Percentiles rank a stretch among this genome's conserved stretches.
Evolutionary conservation across 2,329 filamentous ascomycete genomes (phyloP).

Genomic region (Neofusicoccum cordaticola): DNA sequence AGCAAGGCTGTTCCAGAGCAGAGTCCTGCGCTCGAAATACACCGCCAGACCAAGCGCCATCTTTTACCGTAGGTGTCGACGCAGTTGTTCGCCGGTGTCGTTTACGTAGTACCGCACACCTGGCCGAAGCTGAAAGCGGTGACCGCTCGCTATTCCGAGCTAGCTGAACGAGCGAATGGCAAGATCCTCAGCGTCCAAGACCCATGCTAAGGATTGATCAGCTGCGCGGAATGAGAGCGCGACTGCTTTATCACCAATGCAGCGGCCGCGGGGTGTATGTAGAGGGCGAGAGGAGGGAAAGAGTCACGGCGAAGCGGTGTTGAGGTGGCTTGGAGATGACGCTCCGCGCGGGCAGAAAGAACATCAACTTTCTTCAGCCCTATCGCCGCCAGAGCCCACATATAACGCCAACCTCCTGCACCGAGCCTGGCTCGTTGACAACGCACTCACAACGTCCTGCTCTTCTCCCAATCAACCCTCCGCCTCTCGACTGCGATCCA

Average conservation of each 20-base stretch:
- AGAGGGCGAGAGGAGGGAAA: not conserved
- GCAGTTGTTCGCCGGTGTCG: not conserved
- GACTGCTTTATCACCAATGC: not conserved
- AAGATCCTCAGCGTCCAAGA: not conserved
- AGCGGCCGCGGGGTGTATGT: not conserved
- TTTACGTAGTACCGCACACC: not conserved
- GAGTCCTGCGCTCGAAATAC: constrained; percentile 13
- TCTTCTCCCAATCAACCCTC: not conserved
- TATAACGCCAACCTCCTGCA: not conserved
- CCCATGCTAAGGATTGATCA: not conserved
- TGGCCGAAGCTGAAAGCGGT: constrained; percentile 12
- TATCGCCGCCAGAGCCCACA: not conserved
- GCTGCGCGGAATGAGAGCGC: constrained; percentile 1
- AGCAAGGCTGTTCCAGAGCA: not conserved
- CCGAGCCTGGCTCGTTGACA: not conserved
- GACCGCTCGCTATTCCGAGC: not conserved
- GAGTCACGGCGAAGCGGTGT: constrained; percentile 7
- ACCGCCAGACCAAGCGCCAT: constrained; percentile 12
- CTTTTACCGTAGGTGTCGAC: not conserved
- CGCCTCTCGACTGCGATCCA: not conserved
- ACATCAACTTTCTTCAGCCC: constrained; percentile 15
- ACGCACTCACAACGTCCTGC: not conserved
- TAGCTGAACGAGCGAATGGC: not conserved
- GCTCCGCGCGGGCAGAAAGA: not conserved
- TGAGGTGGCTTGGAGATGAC: constrained; percentile 9